These are phyloP conservation scores for Kurtzmaniella cleridarum DNA, from an alignment of 805 yeast species.

Conservation along the genomic window DNA sequence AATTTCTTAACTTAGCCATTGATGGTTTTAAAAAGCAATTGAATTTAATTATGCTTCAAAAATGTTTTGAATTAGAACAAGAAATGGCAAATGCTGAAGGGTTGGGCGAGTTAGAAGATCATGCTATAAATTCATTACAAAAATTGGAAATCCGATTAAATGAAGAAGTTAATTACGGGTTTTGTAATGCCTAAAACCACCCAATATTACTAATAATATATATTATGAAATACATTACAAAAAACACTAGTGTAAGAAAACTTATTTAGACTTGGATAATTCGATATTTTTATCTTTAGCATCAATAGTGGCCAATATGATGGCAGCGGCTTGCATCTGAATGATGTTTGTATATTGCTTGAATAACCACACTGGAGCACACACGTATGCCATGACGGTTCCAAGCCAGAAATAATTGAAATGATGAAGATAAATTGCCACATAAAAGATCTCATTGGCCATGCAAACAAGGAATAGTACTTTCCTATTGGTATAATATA, in stretches of 20 bases:
- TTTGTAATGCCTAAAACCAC: conserved; percentile 2
- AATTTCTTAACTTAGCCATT: conserved; percentile 38
- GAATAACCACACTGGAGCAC: conserved; percentile 84
- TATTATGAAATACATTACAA: neutral
- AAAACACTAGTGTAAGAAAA: neutral
- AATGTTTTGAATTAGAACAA: conserved; percentile 36
- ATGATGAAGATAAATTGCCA: conserved; percentile 76
- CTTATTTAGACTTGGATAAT: too few relatives aligned
- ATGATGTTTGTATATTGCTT: conserved; percentile 87
- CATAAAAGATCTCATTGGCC: conserved; percentile 87
- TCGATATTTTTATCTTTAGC: conserved; percentile 40
- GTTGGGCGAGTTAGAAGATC: conserved; percentile 20
- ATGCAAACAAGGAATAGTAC: conserved; percentile 88
- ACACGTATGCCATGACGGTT: conserved; percentile 48
- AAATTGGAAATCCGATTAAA: conserved; percentile 22
- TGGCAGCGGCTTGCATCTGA: conserved; percentile 83
- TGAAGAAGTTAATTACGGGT: conserved; percentile 24
- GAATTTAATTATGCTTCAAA: conserved; percentile 32
- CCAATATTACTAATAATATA: neutral
- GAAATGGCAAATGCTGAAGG: conserved; percentile 26
- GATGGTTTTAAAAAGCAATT: conserved; percentile 37
- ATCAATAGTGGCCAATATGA: conserved; percentile 73
- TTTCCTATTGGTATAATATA: conserved; percentile 80
- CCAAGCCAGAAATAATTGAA: conserved; percentile 61
- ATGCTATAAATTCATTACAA: conserved; percentile 22